Percentiles rank a stretch among this genome's conserved stretches.
Evolutionary conservation across 148 eudicot species (phyloP).

Genomic region (Amaranthus hypochondriacus): DNA sequence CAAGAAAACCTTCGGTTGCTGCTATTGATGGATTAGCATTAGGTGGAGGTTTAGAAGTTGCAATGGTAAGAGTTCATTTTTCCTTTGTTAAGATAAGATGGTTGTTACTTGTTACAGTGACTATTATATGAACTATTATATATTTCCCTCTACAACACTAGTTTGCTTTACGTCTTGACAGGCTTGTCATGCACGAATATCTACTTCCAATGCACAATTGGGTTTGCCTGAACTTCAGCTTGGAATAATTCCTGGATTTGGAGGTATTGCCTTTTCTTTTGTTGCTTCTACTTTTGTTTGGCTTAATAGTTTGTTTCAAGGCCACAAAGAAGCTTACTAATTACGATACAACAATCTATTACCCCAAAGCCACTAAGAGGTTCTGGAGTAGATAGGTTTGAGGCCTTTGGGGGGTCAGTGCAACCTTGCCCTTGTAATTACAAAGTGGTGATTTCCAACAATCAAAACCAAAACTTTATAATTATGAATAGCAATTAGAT

Average conservation of each 20-base stretch:
- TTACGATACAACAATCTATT: too few species aligned
- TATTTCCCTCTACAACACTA: not conserved
- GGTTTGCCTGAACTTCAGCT: conserved; percentile 98
- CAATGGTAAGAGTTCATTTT: conserved; percentile 62
- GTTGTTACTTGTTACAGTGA: not conserved
- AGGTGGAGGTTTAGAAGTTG: conserved; percentile 96
- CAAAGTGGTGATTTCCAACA: too few species aligned
- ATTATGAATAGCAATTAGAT: too few species aligned
- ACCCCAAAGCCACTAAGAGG: too few species aligned
- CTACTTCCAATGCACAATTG: conserved; percentile 80
- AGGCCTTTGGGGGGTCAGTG: too few species aligned
- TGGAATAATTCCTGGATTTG: conserved; percentile 92
- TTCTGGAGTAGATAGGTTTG: too few species aligned
- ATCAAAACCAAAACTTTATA: too few species aligned
- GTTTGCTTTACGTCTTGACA: conserved; percentile 20
- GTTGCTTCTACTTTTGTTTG: conserved; percentile 4
- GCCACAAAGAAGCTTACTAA: too few species aligned
- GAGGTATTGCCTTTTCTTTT: conserved; percentile 47
- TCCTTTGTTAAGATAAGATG: not conserved
- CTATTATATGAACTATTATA: not conserved
- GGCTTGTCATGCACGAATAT: conserved; percentile 95
- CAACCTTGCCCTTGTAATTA: too few species aligned
- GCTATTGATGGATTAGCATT: conserved; percentile 94
- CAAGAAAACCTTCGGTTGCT: conserved; percentile 87
- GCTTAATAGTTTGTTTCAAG: too few species aligned